A percentile compares a stretch with the other conserved stretches of the same genome.
phyloP scores from a whole-genome alignment of 2,329 filamentous ascomycete species.

The Lasiodiplodia theobromae region DNA sequence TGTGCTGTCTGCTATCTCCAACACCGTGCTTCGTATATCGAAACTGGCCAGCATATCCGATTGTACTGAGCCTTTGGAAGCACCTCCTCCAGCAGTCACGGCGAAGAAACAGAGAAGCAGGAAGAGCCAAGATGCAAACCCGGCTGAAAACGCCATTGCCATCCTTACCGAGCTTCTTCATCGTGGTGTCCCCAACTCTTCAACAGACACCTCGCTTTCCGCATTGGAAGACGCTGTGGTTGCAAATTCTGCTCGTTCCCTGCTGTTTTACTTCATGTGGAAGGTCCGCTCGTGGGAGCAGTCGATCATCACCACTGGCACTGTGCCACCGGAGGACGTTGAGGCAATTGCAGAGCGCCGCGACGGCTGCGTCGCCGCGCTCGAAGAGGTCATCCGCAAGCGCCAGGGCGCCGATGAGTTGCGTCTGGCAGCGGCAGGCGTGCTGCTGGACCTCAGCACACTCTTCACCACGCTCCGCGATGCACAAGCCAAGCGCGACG shows the following conservation, averaged over 20 bases:
- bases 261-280: constrained; percentile 96
- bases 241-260: constrained; percentile 75
- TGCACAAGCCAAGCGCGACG: constrained; percentile 41
- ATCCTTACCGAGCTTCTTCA: constrained; percentile 75
- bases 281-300: constrained; percentile 67
- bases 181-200: constrained; percentile 71
- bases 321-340: constrained; percentile 65
- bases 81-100: constrained; percentile 50
- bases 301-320: constrained; percentile 44
- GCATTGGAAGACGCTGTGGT: constrained; percentile 81
- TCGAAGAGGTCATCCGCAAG: constrained; percentile 58
- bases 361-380: constrained; percentile 58
- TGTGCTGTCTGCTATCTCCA: constrained; percentile 73
- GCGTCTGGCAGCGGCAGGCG: constrained; percentile 76
- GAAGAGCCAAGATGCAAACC: constrained; percentile 39
- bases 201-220: constrained; percentile 73
- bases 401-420: constrained; percentile 76
- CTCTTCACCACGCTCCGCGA: constrained; percentile 75
- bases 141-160: constrained; percentile 58
- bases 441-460: constrained; percentile 81
- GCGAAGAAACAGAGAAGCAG: constrained; percentile 43
- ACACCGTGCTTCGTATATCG: constrained; percentile 78
- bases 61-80: constrained; percentile 77
- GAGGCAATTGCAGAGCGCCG: constrained; percentile 62
- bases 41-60: constrained; percentile 82